Conservation (phyloP, 768 basidiomycete species). For the Termitomyces sp. region DNA sequence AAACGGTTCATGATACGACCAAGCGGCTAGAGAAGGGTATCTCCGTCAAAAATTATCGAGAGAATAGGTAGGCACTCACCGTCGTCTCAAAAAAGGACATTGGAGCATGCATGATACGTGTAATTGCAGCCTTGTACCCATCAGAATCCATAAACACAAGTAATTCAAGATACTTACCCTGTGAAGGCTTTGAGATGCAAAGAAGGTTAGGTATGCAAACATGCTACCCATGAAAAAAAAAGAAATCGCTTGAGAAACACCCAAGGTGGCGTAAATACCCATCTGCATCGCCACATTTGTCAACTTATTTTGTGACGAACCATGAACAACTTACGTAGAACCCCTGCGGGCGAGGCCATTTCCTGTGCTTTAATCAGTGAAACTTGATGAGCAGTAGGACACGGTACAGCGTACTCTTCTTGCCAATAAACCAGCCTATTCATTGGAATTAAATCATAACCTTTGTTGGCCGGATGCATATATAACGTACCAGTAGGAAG, state of each 20-base stretch:
- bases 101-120: constrained; percentile 75
- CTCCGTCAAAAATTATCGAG: neutral
- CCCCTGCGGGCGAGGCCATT: constrained; percentile 53
- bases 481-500: constrained; percentile 62
- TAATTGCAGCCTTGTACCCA: constrained; percentile 45
- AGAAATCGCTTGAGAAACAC: constrained; percentile 62
- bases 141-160: neutral
- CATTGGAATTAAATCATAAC: neutral
- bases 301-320: neutral
- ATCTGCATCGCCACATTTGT: constrained; percentile 43
- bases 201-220: constrained; percentile 67
- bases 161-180: constrained; percentile 28
- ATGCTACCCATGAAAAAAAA: constrained; percentile 63
- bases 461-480: neutral
- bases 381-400: neutral
- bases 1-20: constrained; percentile 91
- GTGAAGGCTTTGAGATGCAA: constrained; percentile 70
- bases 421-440: constrained; percentile 83
- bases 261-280: constrained; percentile 75
- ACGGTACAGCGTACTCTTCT: constrained; percentile 37
- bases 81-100: constrained; percentile 92
- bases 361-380: constrained; percentile 15
- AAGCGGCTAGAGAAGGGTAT: constrained; percentile 42
- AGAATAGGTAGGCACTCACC: constrained; percentile 27
- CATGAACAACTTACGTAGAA: constrained; percentile 55